These are phyloP conservation scores for Solanum megistacrolobum DNA, from an alignment of 257 asterid species.

Conservation along the genomic window DNA sequence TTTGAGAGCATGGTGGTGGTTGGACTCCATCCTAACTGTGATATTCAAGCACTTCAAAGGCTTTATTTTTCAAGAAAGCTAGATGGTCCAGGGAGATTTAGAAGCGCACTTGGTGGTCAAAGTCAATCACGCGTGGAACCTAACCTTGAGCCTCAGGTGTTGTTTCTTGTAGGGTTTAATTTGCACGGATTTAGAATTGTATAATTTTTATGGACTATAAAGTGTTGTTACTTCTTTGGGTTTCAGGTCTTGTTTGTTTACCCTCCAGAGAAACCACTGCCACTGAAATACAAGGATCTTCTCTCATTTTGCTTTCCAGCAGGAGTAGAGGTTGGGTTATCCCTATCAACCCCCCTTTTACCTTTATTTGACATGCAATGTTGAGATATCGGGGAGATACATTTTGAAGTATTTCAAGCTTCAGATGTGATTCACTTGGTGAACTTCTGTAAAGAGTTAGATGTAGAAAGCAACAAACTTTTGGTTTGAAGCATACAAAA, in stretches of 20 bases:
- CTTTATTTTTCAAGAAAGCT: slow-evolving; percentile 67
- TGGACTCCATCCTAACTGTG: slow-evolving; percentile 91
- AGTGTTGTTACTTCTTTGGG: slow-evolving; percentile 11
- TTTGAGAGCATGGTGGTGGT: slow-evolving; percentile 96
- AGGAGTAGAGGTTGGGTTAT: slow-evolving; percentile 77
- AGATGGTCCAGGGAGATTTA: slow-evolving; percentile 83
- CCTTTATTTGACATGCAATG: neutral
- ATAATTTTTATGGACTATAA: neutral
- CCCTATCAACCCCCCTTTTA: neutral
- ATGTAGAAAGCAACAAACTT: neutral
- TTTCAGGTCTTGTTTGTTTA: slow-evolving; percentile 94
- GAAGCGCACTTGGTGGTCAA: slow-evolving; percentile 65
- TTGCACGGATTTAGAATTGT: neutral
- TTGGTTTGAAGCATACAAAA: neutral
- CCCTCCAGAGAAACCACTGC: slow-evolving; percentile 96
- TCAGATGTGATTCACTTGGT: neutral
- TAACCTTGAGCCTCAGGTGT: slow-evolving; percentile 96
- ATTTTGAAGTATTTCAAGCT: neutral
- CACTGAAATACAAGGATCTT: slow-evolving; percentile 92
- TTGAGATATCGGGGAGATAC: neutral
- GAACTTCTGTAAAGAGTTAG: neutral
- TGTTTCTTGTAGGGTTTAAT: neutral
- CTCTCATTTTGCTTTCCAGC: slow-evolving; percentile 96
- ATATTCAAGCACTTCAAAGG: slow-evolving; percentile 80
- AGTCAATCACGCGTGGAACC: slow-evolving; percentile 86